Conservation (phyloP, 352 stramenopile genomes). For the Achlya hypogyna region DNA sequence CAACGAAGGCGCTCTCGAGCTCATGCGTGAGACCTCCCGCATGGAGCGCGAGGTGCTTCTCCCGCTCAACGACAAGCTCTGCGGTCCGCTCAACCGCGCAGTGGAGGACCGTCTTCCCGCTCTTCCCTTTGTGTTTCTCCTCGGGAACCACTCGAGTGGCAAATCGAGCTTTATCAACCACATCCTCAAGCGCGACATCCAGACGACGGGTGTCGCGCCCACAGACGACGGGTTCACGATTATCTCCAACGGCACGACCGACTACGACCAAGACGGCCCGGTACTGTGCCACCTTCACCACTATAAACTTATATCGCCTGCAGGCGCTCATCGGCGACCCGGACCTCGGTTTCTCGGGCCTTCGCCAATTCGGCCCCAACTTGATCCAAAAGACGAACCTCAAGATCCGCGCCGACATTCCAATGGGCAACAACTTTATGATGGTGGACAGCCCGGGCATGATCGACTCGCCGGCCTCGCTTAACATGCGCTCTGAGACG, state of each 20-base stretch:
- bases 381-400: constrained; percentile 98
- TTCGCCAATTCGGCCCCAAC: constrained; percentile 93
- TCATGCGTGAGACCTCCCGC: constrained; percentile 75
- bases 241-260: constrained; percentile 92
- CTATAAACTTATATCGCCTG: neutral
- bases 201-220: constrained; percentile 98
- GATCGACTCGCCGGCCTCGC: constrained; percentile 91
- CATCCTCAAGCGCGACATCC: constrained; percentile 89
- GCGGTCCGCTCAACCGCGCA: constrained; percentile 81
- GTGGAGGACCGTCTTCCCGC: constrained; percentile 87
- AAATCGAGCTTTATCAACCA: constrained; percentile 99
- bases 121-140: constrained; percentile 97
- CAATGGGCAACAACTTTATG: constrained; percentile 91
- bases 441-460: constrained; percentile 98
- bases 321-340: constrained; percentile 90
- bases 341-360: constrained; percentile 94
- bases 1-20: constrained; percentile 16
- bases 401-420: constrained; percentile 92
- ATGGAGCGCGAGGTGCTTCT: constrained; percentile 64
- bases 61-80: constrained; percentile 75
- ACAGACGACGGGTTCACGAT: constrained; percentile 99
- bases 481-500: constrained; percentile 24
- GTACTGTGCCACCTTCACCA: neutral
- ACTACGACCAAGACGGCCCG: constrained; percentile 96
- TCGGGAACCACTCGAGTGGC: constrained; percentile 98